A percentile compares a stretch with the other conserved stretches of the same genome.
These are phyloP conservation scores for Pestalotiopsis sp. DNA, from an alignment of 2,329 filamentous ascomycete species.

Conservation along the genomic window DNA sequence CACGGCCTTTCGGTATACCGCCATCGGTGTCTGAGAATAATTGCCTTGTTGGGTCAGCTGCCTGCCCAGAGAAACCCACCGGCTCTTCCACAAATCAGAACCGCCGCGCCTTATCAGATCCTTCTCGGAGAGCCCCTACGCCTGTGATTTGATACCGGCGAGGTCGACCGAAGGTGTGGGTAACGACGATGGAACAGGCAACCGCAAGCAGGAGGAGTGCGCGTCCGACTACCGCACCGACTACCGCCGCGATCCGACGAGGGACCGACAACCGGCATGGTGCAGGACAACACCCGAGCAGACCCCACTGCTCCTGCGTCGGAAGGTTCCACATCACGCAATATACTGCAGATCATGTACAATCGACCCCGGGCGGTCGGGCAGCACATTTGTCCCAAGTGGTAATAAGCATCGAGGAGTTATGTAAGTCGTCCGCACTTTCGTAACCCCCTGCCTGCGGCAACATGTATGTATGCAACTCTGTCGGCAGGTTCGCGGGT, in stretches of 20 bases:
- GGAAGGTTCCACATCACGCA: constrained; percentile 6
- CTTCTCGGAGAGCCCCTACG: background rate
- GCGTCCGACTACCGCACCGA: constrained; percentile 8
- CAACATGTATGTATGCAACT: background rate
- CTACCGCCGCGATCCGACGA: constrained; percentile 1
- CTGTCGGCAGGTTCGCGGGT: background rate
- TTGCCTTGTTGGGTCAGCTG: too few species aligned
- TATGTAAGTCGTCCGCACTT: background rate
- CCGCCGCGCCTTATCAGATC: too few species aligned
- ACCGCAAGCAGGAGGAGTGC: background rate
- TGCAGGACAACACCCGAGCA: background rate
- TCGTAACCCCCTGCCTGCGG: background rate
- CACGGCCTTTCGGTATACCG: too few species aligned
- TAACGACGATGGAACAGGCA: background rate
- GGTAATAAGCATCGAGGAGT: background rate
- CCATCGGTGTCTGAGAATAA: too few species aligned
- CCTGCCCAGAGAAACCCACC: too few species aligned
- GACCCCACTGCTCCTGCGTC: constrained; percentile 1
- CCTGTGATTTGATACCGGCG: background rate
- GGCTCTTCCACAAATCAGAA: too few species aligned
- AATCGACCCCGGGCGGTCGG: background rate
- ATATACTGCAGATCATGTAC: constrained; percentile 10
- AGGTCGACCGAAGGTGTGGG: background rate
- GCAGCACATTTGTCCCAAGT: background rate
- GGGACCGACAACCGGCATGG: constrained; percentile 3